Evolutionary conservation across 495 filamentous ascomycete species (phyloP).

Genomic region (Apiosordaria backusii): DNA sequence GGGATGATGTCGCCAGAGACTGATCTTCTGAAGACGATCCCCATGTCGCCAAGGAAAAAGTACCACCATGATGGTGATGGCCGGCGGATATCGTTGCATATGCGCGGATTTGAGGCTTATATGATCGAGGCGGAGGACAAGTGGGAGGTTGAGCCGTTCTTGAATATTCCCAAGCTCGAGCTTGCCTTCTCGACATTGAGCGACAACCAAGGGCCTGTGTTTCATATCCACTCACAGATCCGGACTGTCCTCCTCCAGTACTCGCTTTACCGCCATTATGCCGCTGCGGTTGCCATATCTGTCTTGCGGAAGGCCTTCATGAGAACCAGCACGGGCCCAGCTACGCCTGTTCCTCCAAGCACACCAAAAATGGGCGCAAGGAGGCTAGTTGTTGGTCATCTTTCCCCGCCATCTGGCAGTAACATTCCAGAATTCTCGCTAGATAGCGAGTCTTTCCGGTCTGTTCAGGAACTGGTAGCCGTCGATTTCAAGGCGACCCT

Average conservation of each 20-base stretch:
- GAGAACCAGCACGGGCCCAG: conserved; percentile 36
- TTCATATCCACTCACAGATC: conserved; percentile 79
- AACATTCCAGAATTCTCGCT: conserved; percentile 26
- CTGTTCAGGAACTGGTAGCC: conserved; percentile 62
- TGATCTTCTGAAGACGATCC: conserved; percentile 54
- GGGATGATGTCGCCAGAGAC: conserved; percentile 55
- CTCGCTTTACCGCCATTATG: conserved; percentile 91
- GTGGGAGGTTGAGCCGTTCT: conserved; percentile 79
- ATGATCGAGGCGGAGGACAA: conserved; percentile 83
- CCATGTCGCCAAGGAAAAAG: conserved; percentile 58
- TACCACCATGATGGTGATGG: conserved; percentile 68
- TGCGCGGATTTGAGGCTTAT: conserved; percentile 78
- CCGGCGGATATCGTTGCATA: conserved; percentile 73
- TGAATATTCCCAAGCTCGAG: conserved; percentile 83
- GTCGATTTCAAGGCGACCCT: conserved; percentile 75
- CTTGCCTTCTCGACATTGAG: conserved; percentile 78
- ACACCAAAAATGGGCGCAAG: conserved; percentile 26
- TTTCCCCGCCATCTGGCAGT: conserved; percentile 30
- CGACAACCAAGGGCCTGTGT: conserved; percentile 78
- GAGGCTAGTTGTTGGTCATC: conserved; percentile 34
- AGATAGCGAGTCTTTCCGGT: conserved; percentile 30
- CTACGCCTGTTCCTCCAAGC: conserved; percentile 5
- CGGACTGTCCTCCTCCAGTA: conserved; percentile 80
- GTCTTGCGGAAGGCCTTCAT: conserved; percentile 74
- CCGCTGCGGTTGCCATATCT: conserved; percentile 74